Percentiles rank a stretch among this genome's conserved stretches.
These are phyloP conservation scores for Nigrospora sphaerica DNA, from an alignment of 2,329 filamentous ascomycete species.

Conservation along the genomic window DNA sequence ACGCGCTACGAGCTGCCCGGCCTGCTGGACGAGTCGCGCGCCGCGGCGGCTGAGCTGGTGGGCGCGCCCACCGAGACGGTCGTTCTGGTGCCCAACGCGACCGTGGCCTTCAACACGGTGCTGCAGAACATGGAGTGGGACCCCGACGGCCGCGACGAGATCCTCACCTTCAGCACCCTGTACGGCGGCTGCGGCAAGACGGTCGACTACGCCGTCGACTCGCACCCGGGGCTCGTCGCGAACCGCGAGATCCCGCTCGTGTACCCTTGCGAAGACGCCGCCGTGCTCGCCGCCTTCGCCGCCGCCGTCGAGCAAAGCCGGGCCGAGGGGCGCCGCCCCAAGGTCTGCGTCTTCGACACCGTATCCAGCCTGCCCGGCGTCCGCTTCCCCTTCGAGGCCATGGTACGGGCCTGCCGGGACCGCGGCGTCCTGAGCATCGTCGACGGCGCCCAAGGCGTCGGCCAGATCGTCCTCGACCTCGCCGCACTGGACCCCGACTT, in stretches of 20 bases:
- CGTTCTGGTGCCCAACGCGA: conserved; percentile 79
- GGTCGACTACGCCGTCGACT: conserved; percentile 65
- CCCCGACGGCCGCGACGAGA: conserved; percentile 65
- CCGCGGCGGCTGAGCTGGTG: conserved; percentile 57
- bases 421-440: conserved; percentile 65
- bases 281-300: conserved; percentile 55
- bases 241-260: conserved; percentile 49
- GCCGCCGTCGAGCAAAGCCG: conserved; percentile 46
- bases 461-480: conserved; percentile 69
- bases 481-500: conserved; percentile 68
- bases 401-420: conserved; percentile 58
- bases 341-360: conserved; percentile 70
- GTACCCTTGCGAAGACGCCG: conserved; percentile 65
- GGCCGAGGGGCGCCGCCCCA: conserved; percentile 52
- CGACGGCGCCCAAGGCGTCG: conserved; percentile 81
- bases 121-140: conserved; percentile 68
- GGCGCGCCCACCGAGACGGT: conserved; percentile 58
- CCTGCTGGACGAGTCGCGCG: conserved; percentile 57
- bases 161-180: conserved; percentile 71
- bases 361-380: conserved; percentile 75
- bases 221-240: conserved; percentile 34
- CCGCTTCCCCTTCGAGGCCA: conserved; percentile 66
- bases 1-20: conserved; percentile 61
- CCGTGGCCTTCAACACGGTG: conserved; percentile 69
- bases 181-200: conserved; percentile 75